These are phyloP conservation scores for Rhizopus microsporus DNA, from an alignment of 371 early-diverging fungal genomes.

Conservation along the genomic window DNA sequence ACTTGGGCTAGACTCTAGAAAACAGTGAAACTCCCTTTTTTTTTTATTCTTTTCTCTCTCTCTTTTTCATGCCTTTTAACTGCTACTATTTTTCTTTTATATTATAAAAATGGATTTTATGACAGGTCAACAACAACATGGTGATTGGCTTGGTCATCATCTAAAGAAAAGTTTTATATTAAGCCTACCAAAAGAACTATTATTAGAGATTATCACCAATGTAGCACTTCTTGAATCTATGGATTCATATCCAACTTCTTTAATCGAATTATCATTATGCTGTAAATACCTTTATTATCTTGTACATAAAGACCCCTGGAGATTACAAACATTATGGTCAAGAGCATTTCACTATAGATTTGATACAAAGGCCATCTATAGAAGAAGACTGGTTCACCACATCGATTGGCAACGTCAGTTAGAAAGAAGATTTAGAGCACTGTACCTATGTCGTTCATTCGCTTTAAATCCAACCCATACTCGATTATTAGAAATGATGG, in stretches of 20 bases:
- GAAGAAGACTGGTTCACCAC: constrained; percentile 28
- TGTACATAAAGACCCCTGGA: constrained; percentile 38
- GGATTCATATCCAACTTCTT: constrained; percentile 22
- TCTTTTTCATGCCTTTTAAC: constrained; percentile 11
- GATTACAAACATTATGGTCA: constrained; percentile 36
- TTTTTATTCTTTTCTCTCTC: constrained; percentile 9
- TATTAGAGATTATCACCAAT: constrained; percentile 34
- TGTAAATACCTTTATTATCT: constrained; percentile 40
- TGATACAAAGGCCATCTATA: constrained; percentile 45
- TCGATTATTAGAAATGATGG: constrained; percentile 25
- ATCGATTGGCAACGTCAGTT: constrained; percentile 36
- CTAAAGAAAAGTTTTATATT: constrained; percentile 18
- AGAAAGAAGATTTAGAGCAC: constrained; percentile 36
- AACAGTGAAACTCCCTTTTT: neutral
- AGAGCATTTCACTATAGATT: constrained; percentile 39
- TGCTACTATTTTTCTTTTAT: constrained; percentile 1
- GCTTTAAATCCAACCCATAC: constrained; percentile 21
- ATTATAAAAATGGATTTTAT: constrained; percentile 12
- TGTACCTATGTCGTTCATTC: constrained; percentile 27
- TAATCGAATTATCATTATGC: constrained; percentile 38
- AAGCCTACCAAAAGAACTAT: constrained; percentile 40
- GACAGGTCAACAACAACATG: constrained; percentile 12
- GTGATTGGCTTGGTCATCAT: constrained; percentile 17
- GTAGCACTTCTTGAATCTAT: constrained; percentile 23
- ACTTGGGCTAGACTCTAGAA: constrained; percentile 19